phyloP scores from a whole-genome alignment of 2,329 filamentous ascomycete species.

The Pestalotiopsis sp. region DNA sequence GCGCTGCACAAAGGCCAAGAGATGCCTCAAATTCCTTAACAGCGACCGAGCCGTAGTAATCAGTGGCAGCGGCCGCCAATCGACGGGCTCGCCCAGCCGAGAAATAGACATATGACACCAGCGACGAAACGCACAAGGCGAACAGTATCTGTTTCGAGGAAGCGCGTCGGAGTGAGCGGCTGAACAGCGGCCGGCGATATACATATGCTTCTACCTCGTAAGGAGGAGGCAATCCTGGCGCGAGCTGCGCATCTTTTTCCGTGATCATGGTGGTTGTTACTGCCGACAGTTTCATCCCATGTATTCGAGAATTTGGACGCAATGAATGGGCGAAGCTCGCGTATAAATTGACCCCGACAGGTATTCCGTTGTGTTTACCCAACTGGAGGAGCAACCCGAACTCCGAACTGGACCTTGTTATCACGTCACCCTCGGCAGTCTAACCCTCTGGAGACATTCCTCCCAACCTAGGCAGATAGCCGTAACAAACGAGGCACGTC shows the following conservation, averaged over 20 bases:
- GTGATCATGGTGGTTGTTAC: neutral
- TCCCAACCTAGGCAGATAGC: too few species aligned
- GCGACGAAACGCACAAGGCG: neutral
- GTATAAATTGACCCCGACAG: neutral
- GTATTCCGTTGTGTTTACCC: neutral
- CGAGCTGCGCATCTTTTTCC: neutral
- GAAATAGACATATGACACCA: slow-evolving; percentile 9
- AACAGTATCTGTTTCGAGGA: slow-evolving; percentile 4
- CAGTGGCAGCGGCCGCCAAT: neutral
- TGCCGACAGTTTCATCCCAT: neutral
- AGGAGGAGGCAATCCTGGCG: slow-evolving; percentile 6
- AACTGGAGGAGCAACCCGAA: neutral
- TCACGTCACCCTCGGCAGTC: neutral
- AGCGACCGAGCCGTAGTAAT: neutral
- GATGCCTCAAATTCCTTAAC: slow-evolving; percentile 6
- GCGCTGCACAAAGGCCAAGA: slow-evolving; percentile 7
- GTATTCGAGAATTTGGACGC: neutral
- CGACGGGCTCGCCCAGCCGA: neutral
- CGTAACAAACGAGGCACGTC: too few species aligned
- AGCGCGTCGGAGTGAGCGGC: slow-evolving; percentile 1
- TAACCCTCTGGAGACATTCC: neutral
- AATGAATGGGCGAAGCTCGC: neutral
- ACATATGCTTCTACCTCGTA: slow-evolving; percentile 13
- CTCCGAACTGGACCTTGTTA: neutral
- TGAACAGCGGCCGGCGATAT: slow-evolving; percentile 3